Conservation (phyloP, 306 rosid species). For the Dryas alaskensis region DNA sequence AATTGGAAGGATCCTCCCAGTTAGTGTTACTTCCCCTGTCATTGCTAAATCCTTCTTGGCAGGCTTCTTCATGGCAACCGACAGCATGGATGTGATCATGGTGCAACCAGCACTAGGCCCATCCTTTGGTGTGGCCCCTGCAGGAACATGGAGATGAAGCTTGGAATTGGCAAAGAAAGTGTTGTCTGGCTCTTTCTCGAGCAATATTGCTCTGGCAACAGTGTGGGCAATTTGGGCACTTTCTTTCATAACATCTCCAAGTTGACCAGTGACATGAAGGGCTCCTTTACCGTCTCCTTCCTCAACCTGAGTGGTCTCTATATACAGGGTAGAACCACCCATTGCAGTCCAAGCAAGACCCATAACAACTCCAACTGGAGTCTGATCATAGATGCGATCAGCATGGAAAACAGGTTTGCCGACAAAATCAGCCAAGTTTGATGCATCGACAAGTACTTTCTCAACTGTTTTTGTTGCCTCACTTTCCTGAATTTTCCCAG, state of each 20-base stretch:
- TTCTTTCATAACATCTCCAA: conserved; percentile 99
- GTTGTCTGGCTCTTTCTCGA: conserved; percentile 54
- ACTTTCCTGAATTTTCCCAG: conserved; percentile 33
- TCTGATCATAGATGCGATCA: conserved; percentile 81
- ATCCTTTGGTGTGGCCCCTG: conserved; percentile 98
- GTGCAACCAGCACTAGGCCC: conserved; percentile 99
- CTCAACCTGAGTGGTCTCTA: conserved; percentile 79
- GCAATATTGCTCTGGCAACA: conserved; percentile 68
- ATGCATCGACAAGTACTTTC: conserved; percentile 55
- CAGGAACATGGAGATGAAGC: conserved; percentile 95
- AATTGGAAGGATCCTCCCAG: conserved; percentile 95
- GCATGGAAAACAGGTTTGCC: conserved; percentile 99
- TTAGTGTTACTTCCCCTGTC: conserved; percentile 98
- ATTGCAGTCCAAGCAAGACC: conserved; percentile 99
- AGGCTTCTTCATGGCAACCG: conserved; percentile 85
- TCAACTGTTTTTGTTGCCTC: conserved; percentile 38
- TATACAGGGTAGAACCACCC: conserved; percentile 97
- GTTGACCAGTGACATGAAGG: conserved; percentile 84
- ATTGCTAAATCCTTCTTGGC: conserved; percentile 89
- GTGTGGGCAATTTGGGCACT: conserved; percentile 98
- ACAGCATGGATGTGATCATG: conserved; percentile 89
- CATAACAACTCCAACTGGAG: conserved; percentile 95
- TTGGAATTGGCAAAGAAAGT: conserved; percentile 73
- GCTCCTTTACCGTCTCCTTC: conserved; percentile 89
- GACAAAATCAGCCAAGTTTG: conserved; percentile 66